Percentiles rank a stretch among this genome's conserved stretches.
Evolutionary conservation across 2,329 filamentous ascomycete genomes (phyloP).

Genomic region (Diplocarpon mali): DNA sequence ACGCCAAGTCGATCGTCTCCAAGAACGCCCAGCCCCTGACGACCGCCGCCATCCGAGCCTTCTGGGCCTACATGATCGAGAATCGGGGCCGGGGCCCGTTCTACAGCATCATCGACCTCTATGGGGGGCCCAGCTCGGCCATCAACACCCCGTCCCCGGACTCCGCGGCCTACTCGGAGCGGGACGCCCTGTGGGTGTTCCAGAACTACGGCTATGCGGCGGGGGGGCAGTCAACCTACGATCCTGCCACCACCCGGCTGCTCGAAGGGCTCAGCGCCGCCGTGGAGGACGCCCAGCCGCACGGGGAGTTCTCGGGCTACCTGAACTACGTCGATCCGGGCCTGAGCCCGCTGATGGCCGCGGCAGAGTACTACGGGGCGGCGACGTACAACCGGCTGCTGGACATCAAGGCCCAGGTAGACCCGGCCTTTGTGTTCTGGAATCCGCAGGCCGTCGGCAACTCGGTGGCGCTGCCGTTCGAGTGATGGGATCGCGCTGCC

Average conservation of each 20-base stretch:
- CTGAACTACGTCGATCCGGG: slow-evolving; percentile 48
- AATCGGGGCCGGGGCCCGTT: slow-evolving; percentile 37
- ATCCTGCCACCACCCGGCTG: slow-evolving; percentile 37
- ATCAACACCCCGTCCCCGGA: slow-evolving; percentile 43
- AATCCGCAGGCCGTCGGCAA: slow-evolving; percentile 11
- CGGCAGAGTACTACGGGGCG: slow-evolving; percentile 11
- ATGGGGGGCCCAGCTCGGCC: slow-evolving; percentile 38
- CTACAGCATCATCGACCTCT: slow-evolving; percentile 50
- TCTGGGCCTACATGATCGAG: slow-evolving; percentile 44
- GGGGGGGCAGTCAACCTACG: slow-evolving; percentile 34
- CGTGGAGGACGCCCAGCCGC: slow-evolving; percentile 30
- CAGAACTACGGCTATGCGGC: slow-evolving; percentile 4
- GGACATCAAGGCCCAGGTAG: slow-evolving; percentile 34
- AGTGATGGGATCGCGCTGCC: neutral
- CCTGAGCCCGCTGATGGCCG: slow-evolving; percentile 29
- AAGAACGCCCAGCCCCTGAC: slow-evolving; percentile 25
- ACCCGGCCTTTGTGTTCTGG: slow-evolving; percentile 41
- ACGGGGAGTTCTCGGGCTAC: slow-evolving; percentile 39
- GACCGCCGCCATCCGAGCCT: slow-evolving; percentile 32
- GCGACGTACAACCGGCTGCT: slow-evolving; percentile 35
- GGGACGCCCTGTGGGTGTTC: slow-evolving; percentile 52
- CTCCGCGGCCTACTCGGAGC: slow-evolving; percentile 50
- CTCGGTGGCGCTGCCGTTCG: neutral
- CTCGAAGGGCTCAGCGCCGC: slow-evolving; percentile 38
- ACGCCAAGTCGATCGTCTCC: slow-evolving; percentile 41